Percentiles rank a stretch among this genome's conserved stretches.
These are phyloP conservation scores for Gossypium trilobum DNA, from an alignment of 441 rosid species.

Conservation along the genomic window DNA sequence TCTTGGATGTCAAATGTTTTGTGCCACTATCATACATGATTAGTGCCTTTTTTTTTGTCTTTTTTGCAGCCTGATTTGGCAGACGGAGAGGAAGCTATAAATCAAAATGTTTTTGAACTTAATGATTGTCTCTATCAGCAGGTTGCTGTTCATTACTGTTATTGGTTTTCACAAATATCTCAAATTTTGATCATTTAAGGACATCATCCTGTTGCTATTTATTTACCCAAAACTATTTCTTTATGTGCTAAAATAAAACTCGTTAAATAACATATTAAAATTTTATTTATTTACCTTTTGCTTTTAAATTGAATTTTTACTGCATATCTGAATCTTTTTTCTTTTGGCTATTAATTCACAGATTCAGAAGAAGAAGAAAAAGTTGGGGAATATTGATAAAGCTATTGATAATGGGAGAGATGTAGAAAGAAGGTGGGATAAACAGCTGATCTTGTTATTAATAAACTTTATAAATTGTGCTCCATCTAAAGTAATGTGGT, in stretches of 20 bases:
- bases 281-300: not conserved
- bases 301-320: not conserved
- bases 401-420: conserved; percentile 45
- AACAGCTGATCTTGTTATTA: conserved; percentile 11
- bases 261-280: not conserved
- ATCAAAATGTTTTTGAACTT: conserved; percentile 53
- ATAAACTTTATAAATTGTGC: conserved; percentile 4
- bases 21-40: conserved; percentile 2
- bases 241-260: not conserved
- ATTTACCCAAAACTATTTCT: not conserved
- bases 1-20: not conserved
- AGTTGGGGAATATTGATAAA: conserved; percentile 48
- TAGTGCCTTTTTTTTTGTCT: conserved; percentile 9
- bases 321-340: not conserved
- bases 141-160: conserved; percentile 30
- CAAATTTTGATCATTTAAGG: not conserved
- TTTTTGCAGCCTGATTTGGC: conserved; percentile 78
- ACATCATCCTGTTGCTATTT: not conserved
- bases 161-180: not conserved
- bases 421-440: conserved; percentile 50
- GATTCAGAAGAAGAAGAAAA: conserved; percentile 53
- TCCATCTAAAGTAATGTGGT: conserved; percentile 16
- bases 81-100: conserved; percentile 62
- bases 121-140: conserved; percentile 56
- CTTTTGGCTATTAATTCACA: conserved; percentile 26